Base-by-base conservation (phyloP, 305 asterid genomes). In the Fraxinus sp. region DNA sequence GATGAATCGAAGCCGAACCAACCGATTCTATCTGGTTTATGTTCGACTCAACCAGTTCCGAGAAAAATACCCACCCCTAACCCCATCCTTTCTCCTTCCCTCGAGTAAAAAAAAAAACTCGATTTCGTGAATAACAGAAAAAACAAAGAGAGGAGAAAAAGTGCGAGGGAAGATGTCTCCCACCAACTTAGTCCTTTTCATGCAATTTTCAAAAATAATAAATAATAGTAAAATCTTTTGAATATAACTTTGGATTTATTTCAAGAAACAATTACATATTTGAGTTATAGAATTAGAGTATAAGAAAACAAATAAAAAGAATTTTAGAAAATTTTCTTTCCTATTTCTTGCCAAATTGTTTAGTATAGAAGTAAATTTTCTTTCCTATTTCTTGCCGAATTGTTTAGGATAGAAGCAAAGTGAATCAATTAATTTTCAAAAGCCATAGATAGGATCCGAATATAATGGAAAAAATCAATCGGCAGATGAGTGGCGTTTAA, bases 401-500 rank as follows among this genome's bases (percentile, higher is more conserved):
- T 14, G 11, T 70, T 70, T 66, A 66, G 74, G 7, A 66, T 66
- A 66, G 35, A 66, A 66, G 37, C 26, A 66, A 66, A 70, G 41
- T 28, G 16, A 70, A 70, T 85, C 79, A 79, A 82, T 52, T 7
- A 22, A 44, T 57, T 74, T 24, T 64, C 57, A 46, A 46, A 26
- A 7, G 10, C 13, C 81, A 66, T 75, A 83, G 7, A 41, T 76
- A 41, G 66, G 62, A 70, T 70, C 39, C 70, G 8, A 72, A 18
- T 9, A 9, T 55, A 82, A 57, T 22, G 79, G 78, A 37, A 66
- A 64, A 44, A 44, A 70, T 66, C 46, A 68, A 76, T 71, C 3
- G 11, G 20, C 26, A 37, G 10, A 74, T 39, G 59, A 78, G 84
- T 87, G 84, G 26, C 85, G 85, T 85, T 78, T 52, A 85, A 82